Evolutionary conservation across 306 rosid species (phyloP).

Genomic region (Sesbania bispinosa): DNA sequence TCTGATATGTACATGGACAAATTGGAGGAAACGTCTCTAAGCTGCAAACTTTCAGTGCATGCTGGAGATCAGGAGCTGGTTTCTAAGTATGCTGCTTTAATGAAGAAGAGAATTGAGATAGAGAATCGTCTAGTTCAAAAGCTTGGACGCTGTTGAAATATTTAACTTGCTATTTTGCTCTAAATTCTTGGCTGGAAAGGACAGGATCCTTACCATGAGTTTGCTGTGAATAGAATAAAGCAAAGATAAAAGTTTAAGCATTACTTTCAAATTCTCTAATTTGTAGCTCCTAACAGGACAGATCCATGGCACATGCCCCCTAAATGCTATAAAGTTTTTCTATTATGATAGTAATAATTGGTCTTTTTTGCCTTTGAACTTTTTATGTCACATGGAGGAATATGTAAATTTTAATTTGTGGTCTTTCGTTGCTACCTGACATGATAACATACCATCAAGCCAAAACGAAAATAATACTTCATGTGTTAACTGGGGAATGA

Average conservation of each 20-base stretch:
- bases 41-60: conserved; percentile 58
- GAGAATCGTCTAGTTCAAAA: conserved; percentile 74
- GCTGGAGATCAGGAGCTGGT: conserved; percentile 58
- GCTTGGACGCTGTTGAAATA: conserved; percentile 55
- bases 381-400: background rate
- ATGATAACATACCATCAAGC: no score
- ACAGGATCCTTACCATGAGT: background rate
- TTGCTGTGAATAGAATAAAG: conserved; percentile 5
- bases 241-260: background rate
- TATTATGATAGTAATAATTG: background rate
- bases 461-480: no score
- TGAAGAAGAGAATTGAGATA: conserved; percentile 81
- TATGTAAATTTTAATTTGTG: background rate
- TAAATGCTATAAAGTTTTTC: background rate
- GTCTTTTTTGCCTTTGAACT: background rate
- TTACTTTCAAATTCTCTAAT: background rate
- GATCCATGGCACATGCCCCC: background rate
- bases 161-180: background rate
- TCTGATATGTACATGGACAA: conserved; percentile 61
- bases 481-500: no score
- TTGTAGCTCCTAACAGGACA: background rate
- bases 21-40: conserved; percentile 62
- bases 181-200: background rate
- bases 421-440: no score
- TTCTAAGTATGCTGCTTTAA: conserved; percentile 55